Base-by-base conservation (phyloP, 129 eudicot species). In the Tagetes patula region DNA sequence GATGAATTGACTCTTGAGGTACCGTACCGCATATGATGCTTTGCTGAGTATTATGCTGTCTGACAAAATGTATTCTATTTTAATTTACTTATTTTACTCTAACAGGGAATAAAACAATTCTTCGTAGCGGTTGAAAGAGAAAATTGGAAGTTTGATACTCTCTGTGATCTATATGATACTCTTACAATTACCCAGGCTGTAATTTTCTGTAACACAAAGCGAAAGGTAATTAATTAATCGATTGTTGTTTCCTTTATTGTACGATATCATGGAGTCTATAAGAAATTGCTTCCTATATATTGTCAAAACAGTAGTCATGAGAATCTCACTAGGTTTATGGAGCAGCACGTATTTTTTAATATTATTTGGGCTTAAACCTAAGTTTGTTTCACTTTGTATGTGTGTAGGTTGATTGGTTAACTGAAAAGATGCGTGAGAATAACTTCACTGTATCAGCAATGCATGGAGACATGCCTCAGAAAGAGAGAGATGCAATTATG, bases 391-490 rank as follows among this genome's bases (percentile, higher is more conserved):
- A 1, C 27, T 59, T 34, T 60, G 65, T 34, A 60, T 8, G 3
- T 10, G 30, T 72, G 61, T 72, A 92, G 98, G 98, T 92, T 63
- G 96, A 92, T 81, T 92, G 98, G 98, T 85, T 92, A 59, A 87
- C 98, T 20, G 89, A 83, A 75, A 92, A 92, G 87, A 92, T 92
- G 98, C 95, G 98, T 52, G 96, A 85, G 73, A 84, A 85, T 79
- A 92, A 92, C 78, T 92, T 92, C 13, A 89, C 96, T 3, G 96
- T 92, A 63, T 92, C 98, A 10, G 85, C 95, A 27, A 92, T 92
- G 98, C 98, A 92, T 33, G 98, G 98, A 75, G 95, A 89, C 73
- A 92, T 92, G 98, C 98, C 98, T 52, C 98, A 92, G 71, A 89
- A 85, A 78, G 98, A 92, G 71, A 70, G 98, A 66, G 98, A 92